Evolutionary conservation across 23 red algal species (phyloP).

Genomic region (Pyropia haitanensis): DNA sequence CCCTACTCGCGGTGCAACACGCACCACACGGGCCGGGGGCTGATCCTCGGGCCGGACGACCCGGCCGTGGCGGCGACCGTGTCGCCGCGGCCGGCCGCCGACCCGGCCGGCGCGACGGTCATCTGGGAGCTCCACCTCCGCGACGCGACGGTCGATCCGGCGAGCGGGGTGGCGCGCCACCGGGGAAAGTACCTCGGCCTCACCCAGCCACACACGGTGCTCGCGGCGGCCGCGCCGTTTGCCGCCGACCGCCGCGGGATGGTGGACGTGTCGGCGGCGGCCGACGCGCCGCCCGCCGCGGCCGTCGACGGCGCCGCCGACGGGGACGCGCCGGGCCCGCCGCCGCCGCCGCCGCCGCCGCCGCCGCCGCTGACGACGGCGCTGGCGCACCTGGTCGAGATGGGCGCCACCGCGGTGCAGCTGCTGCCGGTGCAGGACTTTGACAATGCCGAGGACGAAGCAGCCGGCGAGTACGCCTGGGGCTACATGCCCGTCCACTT

Average conservation of each 20-base stretch:
- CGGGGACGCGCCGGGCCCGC: too few species aligned
- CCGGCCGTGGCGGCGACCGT: slow-evolving; percentile 32
- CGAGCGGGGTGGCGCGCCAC: slow-evolving; percentile 5
- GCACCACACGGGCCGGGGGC: slow-evolving; percentile 55
- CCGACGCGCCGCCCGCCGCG: neutral
- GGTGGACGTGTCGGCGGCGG: neutral
- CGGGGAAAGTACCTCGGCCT: slow-evolving; percentile 76
- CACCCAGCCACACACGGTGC: slow-evolving; percentile 24
- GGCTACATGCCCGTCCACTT: slow-evolving; percentile 96
- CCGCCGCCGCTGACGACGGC: slow-evolving; percentile 21
- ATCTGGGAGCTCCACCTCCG: slow-evolving; percentile 80
- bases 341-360: too few species aligned
- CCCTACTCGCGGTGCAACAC: slow-evolving; percentile 82
- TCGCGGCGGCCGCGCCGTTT: neutral
- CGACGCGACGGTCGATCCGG: slow-evolving; percentile 59
- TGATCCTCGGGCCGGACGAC: slow-evolving; percentile 52
- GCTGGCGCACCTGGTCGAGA: slow-evolving; percentile 61
- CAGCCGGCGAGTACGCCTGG: slow-evolving; percentile 46
- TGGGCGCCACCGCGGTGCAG: slow-evolving; percentile 71
- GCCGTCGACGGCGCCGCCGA: slow-evolving; percentile 1
- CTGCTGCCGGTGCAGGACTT: slow-evolving; percentile 85
- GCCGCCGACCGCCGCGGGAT: neutral
- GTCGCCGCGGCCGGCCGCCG: slow-evolving; percentile 21
- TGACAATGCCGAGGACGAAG: slow-evolving; percentile 60
- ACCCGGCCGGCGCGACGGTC: slow-evolving; percentile 13